Base-by-base conservation (phyloP, 2,329 filamentous ascomycete genomes). In the Botrytis paeoniae region DNA sequence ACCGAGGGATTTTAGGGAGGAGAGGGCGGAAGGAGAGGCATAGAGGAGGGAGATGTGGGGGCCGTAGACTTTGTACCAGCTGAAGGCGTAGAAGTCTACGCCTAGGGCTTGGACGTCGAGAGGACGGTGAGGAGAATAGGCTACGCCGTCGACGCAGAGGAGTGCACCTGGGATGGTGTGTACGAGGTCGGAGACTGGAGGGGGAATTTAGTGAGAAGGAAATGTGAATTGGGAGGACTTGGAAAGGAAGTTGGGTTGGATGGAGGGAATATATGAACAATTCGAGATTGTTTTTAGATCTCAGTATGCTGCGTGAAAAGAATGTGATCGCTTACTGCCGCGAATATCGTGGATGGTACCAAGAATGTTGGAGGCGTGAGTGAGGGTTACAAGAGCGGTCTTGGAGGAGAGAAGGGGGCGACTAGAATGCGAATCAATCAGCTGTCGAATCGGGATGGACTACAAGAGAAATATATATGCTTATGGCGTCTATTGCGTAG, bases 51-150 rank as follows among this genome's bases (percentile, higher is more conserved):
- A 86, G 1, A 94, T 85, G 77, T 95, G 93, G 1, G 93, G 92
- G 0, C 92, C 93, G 79, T 92, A 95, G 2, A 94, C 88, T 80
- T 95, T 95, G 82, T 95, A 95, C 92, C 92, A 95, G 0, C 87
- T 90, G 79, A 95, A 93, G n/a, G 86, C 83, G 80, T 95, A 95
- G 77, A 94, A 90, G 79, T 95, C 93, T 0, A 92, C 90, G 1
- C 87, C 92, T 0, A 93, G 84, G 0, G 83, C 88, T 75, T 88
- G 85, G 7, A 95, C 90, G 79, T 95, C 90, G 18, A 95, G 82
- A 12, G 84, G 84, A 7, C 92, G 85, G 80, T 95, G 93, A 0
- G 93, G 93, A 0, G 92, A 92, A 78, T 89, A 93, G 5, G 92
- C 91, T 0, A 95, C 93, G 3, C 89, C 92, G 81, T 95, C 93